phyloP scores from a whole-genome alignment of 352 stramenopile species.

The Saprolegnia diclina region DNA sequence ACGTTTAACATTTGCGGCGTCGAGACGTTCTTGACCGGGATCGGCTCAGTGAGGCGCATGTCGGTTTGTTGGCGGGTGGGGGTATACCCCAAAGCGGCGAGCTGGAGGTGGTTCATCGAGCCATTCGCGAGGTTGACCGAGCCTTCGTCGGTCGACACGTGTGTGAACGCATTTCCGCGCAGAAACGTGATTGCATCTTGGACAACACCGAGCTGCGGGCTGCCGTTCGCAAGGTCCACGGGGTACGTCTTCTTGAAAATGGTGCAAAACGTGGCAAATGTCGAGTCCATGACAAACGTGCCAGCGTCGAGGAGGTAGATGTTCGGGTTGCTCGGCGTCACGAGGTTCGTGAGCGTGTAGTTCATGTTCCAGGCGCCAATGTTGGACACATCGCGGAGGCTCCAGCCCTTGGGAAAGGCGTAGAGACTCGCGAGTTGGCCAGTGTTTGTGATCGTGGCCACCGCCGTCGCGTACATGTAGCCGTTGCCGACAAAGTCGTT shows the following conservation, averaged over 20 bases:
- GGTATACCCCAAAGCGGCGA: background rate
- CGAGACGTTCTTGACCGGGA: constrained; percentile 3
- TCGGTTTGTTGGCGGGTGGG: background rate
- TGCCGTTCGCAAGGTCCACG: constrained; percentile 5
- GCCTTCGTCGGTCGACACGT: background rate
- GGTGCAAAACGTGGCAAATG: constrained; percentile 10
- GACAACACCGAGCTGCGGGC: background rate
- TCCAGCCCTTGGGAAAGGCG: constrained; percentile 9
- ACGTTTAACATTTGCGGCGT: background rate
- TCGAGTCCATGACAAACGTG: background rate
- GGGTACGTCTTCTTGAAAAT: constrained; percentile 6
- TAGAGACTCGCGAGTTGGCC: background rate
- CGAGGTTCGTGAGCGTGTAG: constrained; percentile 9
- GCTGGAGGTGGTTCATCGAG: background rate
- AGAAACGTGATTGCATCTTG: constrained; percentile 10
- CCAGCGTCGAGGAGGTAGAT: constrained; percentile 12
- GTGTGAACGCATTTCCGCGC: background rate
- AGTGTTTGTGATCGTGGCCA: background rate
- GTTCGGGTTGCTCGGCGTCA: background rate
- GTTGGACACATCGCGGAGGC: constrained; percentile 9
- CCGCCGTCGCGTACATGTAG: constrained; percentile 3
- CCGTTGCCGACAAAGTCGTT: constrained; percentile 24
- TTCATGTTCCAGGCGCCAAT: constrained; percentile 18
- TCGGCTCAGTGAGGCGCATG: background rate
- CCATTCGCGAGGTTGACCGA: constrained; percentile 6